These are phyloP conservation scores for Penicillium silybi DNA, from an alignment of 495 filamentous ascomycete species.

Conservation along the genomic window DNA sequence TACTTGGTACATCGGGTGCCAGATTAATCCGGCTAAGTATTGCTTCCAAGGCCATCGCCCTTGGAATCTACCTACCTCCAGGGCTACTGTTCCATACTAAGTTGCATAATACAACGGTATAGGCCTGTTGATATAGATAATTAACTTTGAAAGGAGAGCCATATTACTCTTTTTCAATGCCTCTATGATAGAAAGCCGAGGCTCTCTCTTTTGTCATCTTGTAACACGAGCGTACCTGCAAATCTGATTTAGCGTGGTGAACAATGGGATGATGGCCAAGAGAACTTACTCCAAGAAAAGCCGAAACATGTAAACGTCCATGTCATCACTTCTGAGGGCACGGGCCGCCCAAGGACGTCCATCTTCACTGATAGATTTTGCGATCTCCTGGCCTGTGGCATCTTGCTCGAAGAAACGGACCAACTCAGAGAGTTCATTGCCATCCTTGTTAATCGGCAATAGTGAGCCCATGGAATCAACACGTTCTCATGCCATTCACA, in stretches of 20 bases:
- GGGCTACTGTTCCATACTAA: no score
- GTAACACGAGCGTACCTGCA: constrained; percentile 11
- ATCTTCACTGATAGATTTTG: constrained; percentile 35
- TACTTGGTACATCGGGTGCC: no score
- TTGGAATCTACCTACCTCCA: no score
- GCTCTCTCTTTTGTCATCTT: constrained; percentile 10
- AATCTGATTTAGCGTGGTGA: neutral
- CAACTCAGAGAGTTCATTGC: constrained; percentile 44
- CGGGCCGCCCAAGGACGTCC: constrained; percentile 38
- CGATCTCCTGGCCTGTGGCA: constrained; percentile 24
- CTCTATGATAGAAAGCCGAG: neutral
- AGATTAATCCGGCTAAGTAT: no score
- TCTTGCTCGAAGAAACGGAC: constrained; percentile 37
- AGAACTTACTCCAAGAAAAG: constrained; percentile 36
- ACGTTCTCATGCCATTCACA: constrained; percentile 56
- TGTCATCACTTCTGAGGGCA: constrained; percentile 35
- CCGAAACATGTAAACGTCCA: constrained; percentile 38
- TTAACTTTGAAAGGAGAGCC: no score
- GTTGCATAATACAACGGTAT: no score
- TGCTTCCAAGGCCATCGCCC: no score
- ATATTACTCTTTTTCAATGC: no score
- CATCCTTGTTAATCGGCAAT: constrained; percentile 43
- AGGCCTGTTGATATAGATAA: no score
- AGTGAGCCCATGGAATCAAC: constrained; percentile 55
- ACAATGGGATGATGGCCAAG: neutral